Evolutionary conservation across 2,329 filamentous ascomycete species (phyloP), one percentile per base, ranked within the genome.

Genomic region (Uncinocarpus reesii): DNA sequence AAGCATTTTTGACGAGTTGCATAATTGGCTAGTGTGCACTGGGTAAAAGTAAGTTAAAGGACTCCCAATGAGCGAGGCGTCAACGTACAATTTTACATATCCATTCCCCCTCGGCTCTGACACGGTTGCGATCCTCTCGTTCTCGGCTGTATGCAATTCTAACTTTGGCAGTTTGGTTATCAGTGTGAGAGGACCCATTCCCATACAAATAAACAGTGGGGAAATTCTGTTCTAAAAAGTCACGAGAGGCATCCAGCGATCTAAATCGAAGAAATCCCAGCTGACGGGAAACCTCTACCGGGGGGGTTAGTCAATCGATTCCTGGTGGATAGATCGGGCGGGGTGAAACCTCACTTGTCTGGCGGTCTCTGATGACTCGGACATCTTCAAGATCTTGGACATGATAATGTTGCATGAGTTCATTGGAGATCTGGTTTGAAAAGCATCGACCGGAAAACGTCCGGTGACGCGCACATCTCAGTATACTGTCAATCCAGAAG

Each of bases 21-120:
- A 55, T 75, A 81, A 56, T 81, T 82, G 47, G 73, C 64, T 49
- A 75, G 67, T 21, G 67, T 64, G 60, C 76, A 79, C 77, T 80
- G 42, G 34, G 24, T 49, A 28, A 31, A 5, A 7, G 18, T 50
- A 7, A 52, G 47, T 15, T 51, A 5, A 34, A 7, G 16, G 31
- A 41, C 16, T 20, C n/a, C 18, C 26, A 43, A 13, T 4, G 40
- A 46, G 13, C 50, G 23, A 11, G 4, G 36, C 21, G 7, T 32
- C n/a, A n/a, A 56, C 61, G 38, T 59, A 78, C 75, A 53, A 72
- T 70, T 50, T 70, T 68, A 56, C 76, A 79, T 34, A 68, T 74
- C 76, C 76, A 79, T 53, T 79, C 76, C 38, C 73, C 71, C 45
- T 77, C 74, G 15, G 67, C 65, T 52, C 67, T 67, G 11, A 66